These are phyloP conservation scores for Cadophora malorum DNA, from an alignment of 2,329 filamentous ascomycete genomes.

Conservation along the genomic window DNA sequence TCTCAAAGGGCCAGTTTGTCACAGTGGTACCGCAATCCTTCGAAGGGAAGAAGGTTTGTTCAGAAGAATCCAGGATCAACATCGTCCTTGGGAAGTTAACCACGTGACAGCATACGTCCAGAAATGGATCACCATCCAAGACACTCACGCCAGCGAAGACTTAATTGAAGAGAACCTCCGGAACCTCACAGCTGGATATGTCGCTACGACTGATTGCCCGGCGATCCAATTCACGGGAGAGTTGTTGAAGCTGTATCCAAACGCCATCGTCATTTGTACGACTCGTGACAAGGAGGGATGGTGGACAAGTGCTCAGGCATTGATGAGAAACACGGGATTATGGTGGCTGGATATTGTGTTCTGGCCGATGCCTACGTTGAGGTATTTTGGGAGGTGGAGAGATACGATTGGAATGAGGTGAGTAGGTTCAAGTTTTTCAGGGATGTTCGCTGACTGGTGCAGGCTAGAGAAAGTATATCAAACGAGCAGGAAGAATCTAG, in stretches of 20 bases:
- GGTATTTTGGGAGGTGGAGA: constrained; percentile 28
- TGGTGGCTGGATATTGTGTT: constrained; percentile 27
- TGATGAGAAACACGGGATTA: constrained; percentile 21
- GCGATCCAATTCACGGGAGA: constrained; percentile 40
- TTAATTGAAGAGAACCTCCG: constrained; percentile 16
- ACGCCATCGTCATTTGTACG: constrained; percentile 23
- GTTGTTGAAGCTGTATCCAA: constrained; percentile 15
- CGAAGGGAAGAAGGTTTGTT: constrained; percentile 33
- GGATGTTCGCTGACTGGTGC: not conserved
- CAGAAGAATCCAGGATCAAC: too few relatives aligned
- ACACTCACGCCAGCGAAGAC: not conserved
- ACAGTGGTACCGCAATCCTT: constrained; percentile 29
- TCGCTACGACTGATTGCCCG: constrained; percentile 42
- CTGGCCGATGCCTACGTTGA: constrained; percentile 28
- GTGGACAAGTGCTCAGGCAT: constrained; percentile 14
- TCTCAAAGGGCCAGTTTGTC: constrained; percentile 34
- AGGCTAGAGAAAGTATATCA: constrained; percentile 25
- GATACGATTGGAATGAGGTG: constrained; percentile 22
- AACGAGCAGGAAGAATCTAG: constrained; percentile 6
- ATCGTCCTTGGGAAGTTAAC: too few relatives aligned
- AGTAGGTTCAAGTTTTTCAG: not conserved
- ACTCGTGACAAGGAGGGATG: constrained; percentile 21
- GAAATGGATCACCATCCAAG: constrained; percentile 26
- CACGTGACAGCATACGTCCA: constrained; percentile 30
- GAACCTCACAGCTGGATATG: constrained; percentile 38